phyloP scores from a whole-genome alignment of 2,329 filamentous ascomycete genomes.

The Penicillium sp. region DNA sequence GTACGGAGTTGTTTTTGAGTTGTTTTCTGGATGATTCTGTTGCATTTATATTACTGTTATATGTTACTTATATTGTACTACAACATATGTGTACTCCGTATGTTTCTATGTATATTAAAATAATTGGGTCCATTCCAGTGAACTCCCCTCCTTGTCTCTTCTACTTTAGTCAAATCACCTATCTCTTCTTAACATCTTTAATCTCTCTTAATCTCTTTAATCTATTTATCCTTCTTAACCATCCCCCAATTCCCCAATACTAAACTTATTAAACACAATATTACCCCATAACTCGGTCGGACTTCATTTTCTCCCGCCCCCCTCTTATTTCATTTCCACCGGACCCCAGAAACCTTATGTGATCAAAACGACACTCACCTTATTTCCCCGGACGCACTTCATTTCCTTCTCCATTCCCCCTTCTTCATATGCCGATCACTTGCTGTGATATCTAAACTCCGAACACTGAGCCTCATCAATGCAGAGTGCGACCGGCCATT shows the following conservation, averaged over 20 bases:
- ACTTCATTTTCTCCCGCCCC: constrained; percentile 22
- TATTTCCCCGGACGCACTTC: constrained; percentile 7
- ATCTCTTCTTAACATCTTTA: constrained; percentile 9
- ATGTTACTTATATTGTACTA: too few relatives aligned
- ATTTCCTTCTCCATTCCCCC: background rate
- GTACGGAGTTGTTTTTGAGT: background rate
- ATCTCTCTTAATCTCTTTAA: constrained; percentile 12
- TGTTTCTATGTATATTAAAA: background rate
- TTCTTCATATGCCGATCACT: background rate
- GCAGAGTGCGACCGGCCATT: constrained; percentile 27
- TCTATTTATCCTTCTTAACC: too few relatives aligned
- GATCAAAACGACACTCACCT: constrained; percentile 2
- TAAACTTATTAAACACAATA: background rate
- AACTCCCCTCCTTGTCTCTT: background rate
- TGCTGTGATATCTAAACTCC: background rate
- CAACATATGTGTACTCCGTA: too few relatives aligned
- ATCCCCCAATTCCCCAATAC: background rate
- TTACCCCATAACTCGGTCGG: background rate
- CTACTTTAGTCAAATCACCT: background rate
- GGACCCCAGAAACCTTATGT: constrained; percentile 17
- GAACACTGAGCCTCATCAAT: constrained; percentile 22
- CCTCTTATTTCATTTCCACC: constrained; percentile 20
- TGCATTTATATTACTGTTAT: background rate
- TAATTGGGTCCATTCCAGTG: constrained; percentile 3
- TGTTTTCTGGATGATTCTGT: constrained; percentile 13